phyloP scores from a whole-genome alignment of 768 basidiomycete species.

The Termitomyces sp. region DNA sequence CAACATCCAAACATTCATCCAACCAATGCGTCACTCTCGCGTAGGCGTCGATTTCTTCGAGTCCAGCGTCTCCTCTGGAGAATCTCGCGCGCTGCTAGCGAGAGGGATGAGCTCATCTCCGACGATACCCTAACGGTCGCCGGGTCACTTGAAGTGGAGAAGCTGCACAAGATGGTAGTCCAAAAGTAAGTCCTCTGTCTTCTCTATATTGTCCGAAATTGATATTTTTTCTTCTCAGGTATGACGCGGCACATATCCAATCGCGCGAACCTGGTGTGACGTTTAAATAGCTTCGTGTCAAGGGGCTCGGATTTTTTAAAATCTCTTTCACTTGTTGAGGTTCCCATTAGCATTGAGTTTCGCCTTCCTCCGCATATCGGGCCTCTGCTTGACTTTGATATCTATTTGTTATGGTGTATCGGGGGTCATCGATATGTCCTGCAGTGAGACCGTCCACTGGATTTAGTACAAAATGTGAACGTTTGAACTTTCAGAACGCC shows the following conservation, averaged over 20 bases:
- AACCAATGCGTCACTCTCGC: conserved; percentile 23
- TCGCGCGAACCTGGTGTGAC: conserved; percentile 51
- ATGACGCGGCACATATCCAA: conserved; percentile 30
- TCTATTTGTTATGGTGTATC: no score
- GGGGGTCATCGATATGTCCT: no score
- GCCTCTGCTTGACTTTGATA: no score
- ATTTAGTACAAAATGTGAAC: no score
- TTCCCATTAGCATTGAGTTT: no score
- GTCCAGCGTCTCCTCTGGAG: conserved; percentile 38
- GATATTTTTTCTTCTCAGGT: not conserved
- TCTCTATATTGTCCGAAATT: not conserved
- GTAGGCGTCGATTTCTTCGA: conserved; percentile 54
- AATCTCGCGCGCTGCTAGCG: conserved; percentile 25
- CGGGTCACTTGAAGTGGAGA: conserved; percentile 38
- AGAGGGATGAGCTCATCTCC: conserved; percentile 14
- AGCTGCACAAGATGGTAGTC: conserved; percentile 27
- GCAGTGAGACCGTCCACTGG: no score
- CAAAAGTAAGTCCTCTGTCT: conserved; percentile 28
- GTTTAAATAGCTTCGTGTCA: conserved; percentile 58
- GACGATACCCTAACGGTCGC: conserved; percentile 23
- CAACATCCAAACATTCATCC: conserved; percentile 4
- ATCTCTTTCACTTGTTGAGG: no score
- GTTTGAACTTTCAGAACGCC: no score
- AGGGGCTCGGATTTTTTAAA: conserved; percentile 59
- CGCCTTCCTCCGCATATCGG: no score